These are phyloP conservation scores for Coffea canephora DNA, from an alignment of 257 asterid genomes.

Conservation along the genomic window DNA sequence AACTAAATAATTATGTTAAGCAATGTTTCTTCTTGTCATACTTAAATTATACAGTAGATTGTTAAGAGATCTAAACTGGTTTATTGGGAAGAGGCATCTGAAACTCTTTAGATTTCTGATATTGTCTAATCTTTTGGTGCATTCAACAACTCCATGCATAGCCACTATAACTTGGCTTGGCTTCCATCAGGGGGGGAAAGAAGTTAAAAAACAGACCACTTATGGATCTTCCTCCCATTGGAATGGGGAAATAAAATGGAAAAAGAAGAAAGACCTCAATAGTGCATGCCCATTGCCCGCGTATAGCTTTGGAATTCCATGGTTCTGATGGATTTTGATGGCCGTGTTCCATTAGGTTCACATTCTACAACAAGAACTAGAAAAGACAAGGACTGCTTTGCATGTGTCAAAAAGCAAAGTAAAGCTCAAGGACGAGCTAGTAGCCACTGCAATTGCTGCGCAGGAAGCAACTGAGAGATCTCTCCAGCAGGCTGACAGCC, in stretches of 20 bases:
- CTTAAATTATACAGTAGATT: not conserved
- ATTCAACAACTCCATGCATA: not conserved
- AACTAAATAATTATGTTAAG: not conserved
- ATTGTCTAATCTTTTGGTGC: too few species aligned
- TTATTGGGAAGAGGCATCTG: not conserved
- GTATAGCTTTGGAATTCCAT: not conserved
- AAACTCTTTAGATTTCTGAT: not conserved
- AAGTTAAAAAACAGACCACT: not conserved
- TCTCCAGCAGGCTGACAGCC: constrained; percentile 29
- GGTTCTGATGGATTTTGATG: not conserved
- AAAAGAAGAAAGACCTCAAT: not conserved
- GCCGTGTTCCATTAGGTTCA: constrained; percentile 16
- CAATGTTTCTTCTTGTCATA: not conserved
- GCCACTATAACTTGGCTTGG: not conserved
- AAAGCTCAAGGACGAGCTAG: constrained; percentile 31
- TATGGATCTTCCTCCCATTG: not conserved
- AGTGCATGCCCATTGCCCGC: not conserved
- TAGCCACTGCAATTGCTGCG: constrained; percentile 27
- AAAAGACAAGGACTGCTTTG: constrained; percentile 21
- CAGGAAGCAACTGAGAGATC: constrained; percentile 35
- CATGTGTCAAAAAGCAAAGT: constrained; percentile 24
- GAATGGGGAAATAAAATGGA: not conserved
- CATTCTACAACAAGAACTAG: constrained; percentile 29
- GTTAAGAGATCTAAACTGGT: not conserved
- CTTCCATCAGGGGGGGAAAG: not conserved